Evolutionary conservation across 768 basidiomycete species (phyloP), one percentile per base, ranked within the genome.

Genomic region (Daedalea quercina): DNA sequence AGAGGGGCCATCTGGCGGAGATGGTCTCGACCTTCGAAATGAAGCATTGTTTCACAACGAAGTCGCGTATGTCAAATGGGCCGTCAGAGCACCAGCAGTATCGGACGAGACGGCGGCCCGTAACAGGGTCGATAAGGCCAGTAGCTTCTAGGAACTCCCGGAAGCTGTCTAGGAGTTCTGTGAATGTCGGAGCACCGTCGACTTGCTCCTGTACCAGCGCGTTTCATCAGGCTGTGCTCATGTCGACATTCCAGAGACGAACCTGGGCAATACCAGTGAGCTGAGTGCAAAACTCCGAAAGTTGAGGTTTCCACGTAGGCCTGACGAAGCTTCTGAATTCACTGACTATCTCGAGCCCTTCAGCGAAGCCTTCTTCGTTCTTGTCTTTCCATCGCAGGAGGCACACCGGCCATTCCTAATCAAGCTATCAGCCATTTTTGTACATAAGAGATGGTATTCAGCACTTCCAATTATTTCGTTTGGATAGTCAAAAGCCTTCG

Each of bases 201-300:
- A 98, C 88, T 70, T 90, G 85, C 12, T 74, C 76, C 93, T 96
- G 66, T n/a, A 51, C 28, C 47, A 3, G 43, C n/a, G 22, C 20
- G 26, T n/a, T 24, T 47, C 45, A 28, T 22, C 43, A 17, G n/a
- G 26, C 28, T 26, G 28, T 13, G 23, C 44, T 44, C 44, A 17
- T 7, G 9, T 8, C 12, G 7, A 9, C 24, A 23, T 15, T 23
- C 24, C 6, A 45, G 23, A 45, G 20, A 72, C 82, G 56, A 55
- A 94, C 94, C 76, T 99, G 95, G 2, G 84, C 85, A 53, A 99
- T 94, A 17, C 94, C 93, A 9, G 95, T 99, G 44, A 99, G 74
- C 33, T 80, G 69, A 19, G 77, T 91, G 67, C 95, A 97, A 65
- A 96, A 99, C 3, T 76, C 69, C 7, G 90, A 85, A 7, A 99